These are phyloP conservation scores for Tetrastigma voinierianum DNA, from an alignment of 164 flowering plant species.

Conservation along the genomic window DNA sequence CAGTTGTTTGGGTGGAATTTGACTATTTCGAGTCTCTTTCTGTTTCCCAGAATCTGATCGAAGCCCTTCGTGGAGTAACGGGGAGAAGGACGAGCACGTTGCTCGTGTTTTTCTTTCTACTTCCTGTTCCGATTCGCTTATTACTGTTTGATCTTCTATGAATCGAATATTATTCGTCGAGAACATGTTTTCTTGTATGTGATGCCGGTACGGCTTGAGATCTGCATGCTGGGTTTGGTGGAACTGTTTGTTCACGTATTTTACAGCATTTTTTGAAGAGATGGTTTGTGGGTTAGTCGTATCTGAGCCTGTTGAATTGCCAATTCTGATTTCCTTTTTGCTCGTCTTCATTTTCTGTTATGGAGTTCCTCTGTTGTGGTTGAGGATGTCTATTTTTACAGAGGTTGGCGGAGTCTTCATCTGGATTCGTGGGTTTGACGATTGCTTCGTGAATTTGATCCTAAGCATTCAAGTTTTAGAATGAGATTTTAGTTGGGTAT, in stretches of 20 bases:
- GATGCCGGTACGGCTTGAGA: slow-evolving; percentile 12
- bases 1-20: not conserved
- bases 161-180: not conserved
- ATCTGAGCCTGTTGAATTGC: not conserved
- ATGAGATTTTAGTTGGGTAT: not conserved
- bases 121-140: not conserved
- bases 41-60: slow-evolving; percentile 42
- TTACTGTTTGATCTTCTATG: not conserved
- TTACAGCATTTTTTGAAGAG: slow-evolving; percentile 1
- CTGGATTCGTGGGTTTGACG: not conserved
- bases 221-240: slow-evolving; percentile 8
- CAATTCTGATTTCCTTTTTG: no score
- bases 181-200: not conserved
- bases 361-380: not conserved
- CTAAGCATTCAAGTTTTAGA: not conserved
- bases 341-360: not conserved
- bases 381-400: not conserved
- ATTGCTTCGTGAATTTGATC: not conserved
- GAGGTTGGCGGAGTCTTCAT: slow-evolving; percentile 2
- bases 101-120: not conserved
- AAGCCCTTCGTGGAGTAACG: slow-evolving; percentile 38
- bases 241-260: not conserved
- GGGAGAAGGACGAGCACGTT: slow-evolving; percentile 44
- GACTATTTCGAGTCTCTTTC: not conserved
- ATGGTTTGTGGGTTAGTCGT: not conserved